These are phyloP conservation scores for Themeda triandra DNA, from an alignment of 176 grass and related monocot species.

Conservation along the genomic window DNA sequence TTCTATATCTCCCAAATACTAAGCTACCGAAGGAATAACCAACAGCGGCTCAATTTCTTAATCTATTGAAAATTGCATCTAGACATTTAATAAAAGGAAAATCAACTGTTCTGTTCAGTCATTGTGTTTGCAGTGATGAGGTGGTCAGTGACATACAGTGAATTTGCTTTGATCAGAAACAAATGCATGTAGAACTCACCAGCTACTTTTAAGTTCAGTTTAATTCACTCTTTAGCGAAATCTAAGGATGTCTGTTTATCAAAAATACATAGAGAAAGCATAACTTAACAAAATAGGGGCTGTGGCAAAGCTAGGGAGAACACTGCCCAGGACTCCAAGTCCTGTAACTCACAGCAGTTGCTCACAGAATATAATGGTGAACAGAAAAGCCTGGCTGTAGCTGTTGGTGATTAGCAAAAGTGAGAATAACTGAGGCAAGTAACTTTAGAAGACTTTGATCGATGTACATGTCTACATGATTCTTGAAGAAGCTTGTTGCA, in stretches of 20 bases:
- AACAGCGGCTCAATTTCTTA: neutral
- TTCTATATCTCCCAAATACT: neutral
- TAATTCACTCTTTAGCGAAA: neutral
- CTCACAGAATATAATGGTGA: neutral
- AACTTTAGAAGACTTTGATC: neutral
- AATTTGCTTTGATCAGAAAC: neutral
- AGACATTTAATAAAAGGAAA: slow-evolving; percentile 2
- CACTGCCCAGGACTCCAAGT: neutral
- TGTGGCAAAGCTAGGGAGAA: neutral
- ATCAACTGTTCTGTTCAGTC: neutral
- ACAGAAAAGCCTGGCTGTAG: neutral
- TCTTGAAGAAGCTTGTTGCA: neutral
- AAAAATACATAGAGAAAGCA: neutral
- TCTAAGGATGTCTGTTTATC: neutral
- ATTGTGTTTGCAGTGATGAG: neutral
- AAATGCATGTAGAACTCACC: neutral
- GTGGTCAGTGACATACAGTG: neutral
- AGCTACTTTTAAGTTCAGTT: neutral
- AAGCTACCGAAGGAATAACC: neutral
- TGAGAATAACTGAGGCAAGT: neutral
- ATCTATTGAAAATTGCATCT: slow-evolving; percentile 5
- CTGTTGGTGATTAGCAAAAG: neutral
- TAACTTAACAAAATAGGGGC: neutral
- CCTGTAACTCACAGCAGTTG: neutral
- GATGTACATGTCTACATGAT: neutral